These are phyloP conservation scores for Ricinus communis DNA, from an alignment of 345 rosid species.

Conservation along the genomic window DNA sequence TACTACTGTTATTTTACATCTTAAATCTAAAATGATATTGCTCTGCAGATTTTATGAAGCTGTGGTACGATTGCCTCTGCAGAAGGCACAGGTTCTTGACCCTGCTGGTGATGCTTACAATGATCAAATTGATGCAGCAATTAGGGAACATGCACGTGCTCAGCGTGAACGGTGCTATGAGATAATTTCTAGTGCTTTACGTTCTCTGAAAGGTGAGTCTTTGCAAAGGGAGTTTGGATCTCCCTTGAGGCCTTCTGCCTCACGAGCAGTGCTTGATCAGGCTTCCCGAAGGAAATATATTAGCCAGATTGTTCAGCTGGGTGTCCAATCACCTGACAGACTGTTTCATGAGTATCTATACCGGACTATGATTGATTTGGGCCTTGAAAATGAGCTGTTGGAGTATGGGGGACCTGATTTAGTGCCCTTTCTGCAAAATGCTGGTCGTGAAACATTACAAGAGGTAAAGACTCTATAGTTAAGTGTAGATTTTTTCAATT, in stretches of 20 bases:
- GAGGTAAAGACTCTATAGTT: slow-evolving; percentile 47
- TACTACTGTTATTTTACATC: neutral
- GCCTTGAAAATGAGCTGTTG: slow-evolving; percentile 88
- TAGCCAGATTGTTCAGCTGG: slow-evolving; percentile 93
- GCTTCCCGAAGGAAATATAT: slow-evolving; percentile 72
- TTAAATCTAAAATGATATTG: slow-evolving; percentile 21
- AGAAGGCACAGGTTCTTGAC: slow-evolving; percentile 89
- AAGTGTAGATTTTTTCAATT: neutral
- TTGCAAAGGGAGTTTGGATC: slow-evolving; percentile 54
- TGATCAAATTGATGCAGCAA: slow-evolving; percentile 79
- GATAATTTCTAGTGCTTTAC: slow-evolving; percentile 71
- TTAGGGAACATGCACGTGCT: slow-evolving; percentile 69
- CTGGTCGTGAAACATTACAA: slow-evolving; percentile 59
- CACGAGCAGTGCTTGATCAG: slow-evolving; percentile 59
- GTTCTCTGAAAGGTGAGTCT: slow-evolving; percentile 62
- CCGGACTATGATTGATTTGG: slow-evolving; percentile 74
- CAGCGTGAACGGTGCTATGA: slow-evolving; percentile 90
- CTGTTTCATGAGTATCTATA: slow-evolving; percentile 85
- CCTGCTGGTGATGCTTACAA: slow-evolving; percentile 92
- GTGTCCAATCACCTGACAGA: slow-evolving; percentile 89
- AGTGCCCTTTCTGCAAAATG: slow-evolving; percentile 89
- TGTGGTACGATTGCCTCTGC: slow-evolving; percentile 87
- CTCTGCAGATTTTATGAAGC: slow-evolving; percentile 94
- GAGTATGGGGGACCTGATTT: slow-evolving; percentile 98
- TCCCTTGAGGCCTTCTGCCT: slow-evolving; percentile 47